phyloP scores from a whole-genome alignment of 805 yeast genomes.

The Candida germanica region DNA sequence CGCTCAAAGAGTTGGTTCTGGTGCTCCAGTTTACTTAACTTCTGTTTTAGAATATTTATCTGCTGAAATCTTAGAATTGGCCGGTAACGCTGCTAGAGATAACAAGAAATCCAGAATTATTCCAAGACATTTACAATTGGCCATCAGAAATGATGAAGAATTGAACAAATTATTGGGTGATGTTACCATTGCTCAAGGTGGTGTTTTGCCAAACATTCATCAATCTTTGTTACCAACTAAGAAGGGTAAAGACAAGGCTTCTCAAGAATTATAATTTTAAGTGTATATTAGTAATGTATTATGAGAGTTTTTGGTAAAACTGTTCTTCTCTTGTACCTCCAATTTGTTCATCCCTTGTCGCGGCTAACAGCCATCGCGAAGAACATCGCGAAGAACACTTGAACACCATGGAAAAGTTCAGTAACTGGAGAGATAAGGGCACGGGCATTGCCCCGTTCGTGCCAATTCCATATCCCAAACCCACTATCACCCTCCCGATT shows the following conservation, averaged over 20 bases:
- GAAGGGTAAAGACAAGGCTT: slow-evolving; percentile 59
- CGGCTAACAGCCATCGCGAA: too few relatives aligned
- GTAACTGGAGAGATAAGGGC: slow-evolving; percentile 82
- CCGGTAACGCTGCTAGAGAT: slow-evolving; percentile 99
- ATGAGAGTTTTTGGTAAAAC: slow-evolving; percentile 7
- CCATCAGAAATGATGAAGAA: slow-evolving; percentile 99
- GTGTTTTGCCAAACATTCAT: slow-evolving; percentile 97
- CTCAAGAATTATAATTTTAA: slow-evolving; percentile 56
- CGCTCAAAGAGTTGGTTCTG: slow-evolving; percentile 98
- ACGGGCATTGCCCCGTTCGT: slow-evolving; percentile 92
- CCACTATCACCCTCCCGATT: background rate
- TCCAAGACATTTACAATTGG: slow-evolving; percentile 98
- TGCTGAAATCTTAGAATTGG: slow-evolving; percentile 96
- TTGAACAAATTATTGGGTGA: slow-evolving; percentile 88
- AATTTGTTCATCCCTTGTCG: background rate
- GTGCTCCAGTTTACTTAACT: slow-evolving; percentile 97
- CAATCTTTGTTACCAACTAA: slow-evolving; percentile 86
- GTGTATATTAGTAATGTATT: slow-evolving; percentile 17
- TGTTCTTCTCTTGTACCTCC: background rate
- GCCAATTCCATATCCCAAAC: slow-evolving; percentile 43
- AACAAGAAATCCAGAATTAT: slow-evolving; percentile 98
- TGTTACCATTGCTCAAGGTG: slow-evolving; percentile 98
- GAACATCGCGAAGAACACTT: too few relatives aligned
- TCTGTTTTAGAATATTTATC: slow-evolving; percentile 96
- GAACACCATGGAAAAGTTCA: slow-evolving; percentile 79